Conservation (phyloP, 768 basidiomycete genomes). For the Steccherinum ochraceum region DNA sequence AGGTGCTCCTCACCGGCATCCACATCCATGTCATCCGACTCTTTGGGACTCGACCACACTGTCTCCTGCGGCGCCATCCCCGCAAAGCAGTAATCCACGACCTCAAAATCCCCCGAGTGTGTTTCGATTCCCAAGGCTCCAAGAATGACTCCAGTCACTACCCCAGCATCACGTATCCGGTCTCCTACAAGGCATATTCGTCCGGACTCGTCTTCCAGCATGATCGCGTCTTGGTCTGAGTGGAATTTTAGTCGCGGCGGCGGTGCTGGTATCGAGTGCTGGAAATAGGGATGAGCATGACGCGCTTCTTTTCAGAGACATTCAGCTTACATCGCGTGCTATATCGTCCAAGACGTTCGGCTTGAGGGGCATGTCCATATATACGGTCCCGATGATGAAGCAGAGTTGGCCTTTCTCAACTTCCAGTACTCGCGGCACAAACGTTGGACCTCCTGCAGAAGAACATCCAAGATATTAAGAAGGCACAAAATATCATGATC, state of each 20-base stretch:
- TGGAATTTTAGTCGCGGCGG: conserved; percentile 69
- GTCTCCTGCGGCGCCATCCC: conserved; percentile 66
- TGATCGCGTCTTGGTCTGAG: conserved; percentile 72
- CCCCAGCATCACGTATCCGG: conserved; percentile 44
- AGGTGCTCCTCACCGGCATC: conserved; percentile 36
- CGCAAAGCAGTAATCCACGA: conserved; percentile 80
- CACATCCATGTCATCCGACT: conserved; percentile 53
- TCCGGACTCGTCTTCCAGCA: conserved; percentile 96
- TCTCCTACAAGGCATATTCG: conserved; percentile 85
- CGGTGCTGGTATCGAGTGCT: conserved; percentile 89
- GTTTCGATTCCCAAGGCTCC: conserved; percentile 91
- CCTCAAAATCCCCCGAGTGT: conserved; percentile 85
- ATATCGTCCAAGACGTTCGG: conserved; percentile 97
- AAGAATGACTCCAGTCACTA: conserved; percentile 91
- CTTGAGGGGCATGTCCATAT: conserved; percentile 98
- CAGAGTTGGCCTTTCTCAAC: conserved; percentile 80
- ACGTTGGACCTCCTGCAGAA: conserved; percentile 52
- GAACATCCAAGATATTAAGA: conserved; percentile 1
- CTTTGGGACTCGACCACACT: conserved; percentile 20
- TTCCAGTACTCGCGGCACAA: conserved; percentile 81
- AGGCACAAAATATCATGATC: no score
- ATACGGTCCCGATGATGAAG: conserved; percentile 91
- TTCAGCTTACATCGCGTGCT: conserved; percentile 73
- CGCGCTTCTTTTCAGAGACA: conserved; percentile 1
- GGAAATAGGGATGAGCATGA: conserved; percentile 3